Percentiles rank a stretch among this genome's conserved stretches.
Conservation (phyloP, 768 basidiomycete species). For the Austroboletus eburneus region DNA sequence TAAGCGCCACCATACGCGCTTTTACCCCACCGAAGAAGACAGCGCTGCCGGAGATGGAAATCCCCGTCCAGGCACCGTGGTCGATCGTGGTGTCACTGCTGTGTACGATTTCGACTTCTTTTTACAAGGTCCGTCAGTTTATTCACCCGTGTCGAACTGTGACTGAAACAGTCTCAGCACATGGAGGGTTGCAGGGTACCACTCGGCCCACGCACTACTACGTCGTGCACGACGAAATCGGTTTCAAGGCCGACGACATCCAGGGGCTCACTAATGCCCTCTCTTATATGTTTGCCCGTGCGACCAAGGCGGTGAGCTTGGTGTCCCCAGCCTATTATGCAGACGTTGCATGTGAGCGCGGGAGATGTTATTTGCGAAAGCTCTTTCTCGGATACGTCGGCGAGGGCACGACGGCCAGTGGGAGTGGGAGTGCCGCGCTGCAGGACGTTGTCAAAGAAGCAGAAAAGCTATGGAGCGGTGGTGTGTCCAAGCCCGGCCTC, state of each 20-base stretch:
- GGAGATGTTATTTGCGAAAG: conserved; percentile 49
- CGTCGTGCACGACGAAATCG: conserved; percentile 51
- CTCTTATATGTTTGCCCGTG: conserved; percentile 54
- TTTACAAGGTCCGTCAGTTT: conserved; percentile 38
- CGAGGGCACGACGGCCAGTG: conserved; percentile 27
- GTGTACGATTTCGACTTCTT: conserved; percentile 56
- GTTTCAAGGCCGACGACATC: conserved; percentile 44
- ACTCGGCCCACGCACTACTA: conserved; percentile 54
- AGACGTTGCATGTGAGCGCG: conserved; percentile 50
- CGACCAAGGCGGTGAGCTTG: conserved; percentile 44
- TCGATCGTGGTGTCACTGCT: conserved; percentile 51
- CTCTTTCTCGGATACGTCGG: conserved; percentile 37
- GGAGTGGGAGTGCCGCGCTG: conserved; percentile 38
- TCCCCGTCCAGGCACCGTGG: conserved; percentile 49
- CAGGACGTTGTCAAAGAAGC: conserved; percentile 56
- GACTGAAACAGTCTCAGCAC: conserved; percentile 23
- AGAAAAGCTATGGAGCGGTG: conserved; percentile 47
- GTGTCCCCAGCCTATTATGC: conserved; percentile 40
- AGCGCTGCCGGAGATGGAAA: conserved; percentile 45
- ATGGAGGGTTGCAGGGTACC: conserved; percentile 45
- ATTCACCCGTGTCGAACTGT: background rate
- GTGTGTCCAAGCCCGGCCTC: conserved; percentile 45
- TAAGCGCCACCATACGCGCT: conserved; percentile 56
- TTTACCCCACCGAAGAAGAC: conserved; percentile 45
- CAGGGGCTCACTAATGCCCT: conserved; percentile 54